A percentile compares a stretch with the other conserved stretches of the same genome.
phyloP scores from a whole-genome alignment of 2,329 filamentous ascomycete species.

The Trichoderma sp. region DNA sequence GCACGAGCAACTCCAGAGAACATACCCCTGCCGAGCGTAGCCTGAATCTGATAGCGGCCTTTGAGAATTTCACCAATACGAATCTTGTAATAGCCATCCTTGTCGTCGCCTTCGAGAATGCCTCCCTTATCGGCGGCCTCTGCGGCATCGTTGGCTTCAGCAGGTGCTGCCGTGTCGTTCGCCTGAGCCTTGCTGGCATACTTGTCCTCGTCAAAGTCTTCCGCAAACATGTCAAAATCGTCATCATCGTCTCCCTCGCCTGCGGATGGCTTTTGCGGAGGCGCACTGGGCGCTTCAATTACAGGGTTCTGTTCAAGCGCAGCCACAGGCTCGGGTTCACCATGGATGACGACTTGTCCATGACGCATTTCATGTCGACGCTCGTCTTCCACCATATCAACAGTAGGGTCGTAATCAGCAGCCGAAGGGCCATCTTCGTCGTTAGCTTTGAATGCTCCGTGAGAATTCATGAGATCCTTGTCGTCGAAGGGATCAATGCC shows the following conservation, averaged over 20 bases:
- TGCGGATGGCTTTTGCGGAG: conserved; percentile 34
- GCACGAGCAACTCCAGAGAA: conserved; percentile 96
- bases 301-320: conserved; percentile 35
- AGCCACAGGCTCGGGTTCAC: conserved; percentile 42
- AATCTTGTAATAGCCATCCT: conserved; percentile 95
- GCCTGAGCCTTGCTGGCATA: conserved; percentile 57
- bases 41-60: conserved; percentile 84
- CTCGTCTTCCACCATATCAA: conserved; percentile 85
- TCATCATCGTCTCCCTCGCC: conserved; percentile 63
- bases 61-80: conserved; percentile 90
- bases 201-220: conserved; percentile 72
- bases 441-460: conserved; percentile 47
- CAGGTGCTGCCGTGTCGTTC: conserved; percentile 40
- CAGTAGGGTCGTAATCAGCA: conserved; percentile 86
- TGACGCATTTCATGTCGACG: conserved; percentile 69
- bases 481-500: conserved; percentile 68
- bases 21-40: conserved; percentile 88
- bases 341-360: conserved; percentile 57
- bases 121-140: conserved; percentile 68
- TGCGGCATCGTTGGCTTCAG: conserved; percentile 52
- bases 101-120: conserved; percentile 90
- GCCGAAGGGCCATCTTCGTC: conserved; percentile 80
- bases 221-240: conserved; percentile 88
- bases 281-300: conserved; percentile 37
- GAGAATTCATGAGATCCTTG: conserved; percentile 66